phyloP scores from a whole-genome alignment of 1,284 basidiomycete genomes.

The Naganishia sp. region DNA sequence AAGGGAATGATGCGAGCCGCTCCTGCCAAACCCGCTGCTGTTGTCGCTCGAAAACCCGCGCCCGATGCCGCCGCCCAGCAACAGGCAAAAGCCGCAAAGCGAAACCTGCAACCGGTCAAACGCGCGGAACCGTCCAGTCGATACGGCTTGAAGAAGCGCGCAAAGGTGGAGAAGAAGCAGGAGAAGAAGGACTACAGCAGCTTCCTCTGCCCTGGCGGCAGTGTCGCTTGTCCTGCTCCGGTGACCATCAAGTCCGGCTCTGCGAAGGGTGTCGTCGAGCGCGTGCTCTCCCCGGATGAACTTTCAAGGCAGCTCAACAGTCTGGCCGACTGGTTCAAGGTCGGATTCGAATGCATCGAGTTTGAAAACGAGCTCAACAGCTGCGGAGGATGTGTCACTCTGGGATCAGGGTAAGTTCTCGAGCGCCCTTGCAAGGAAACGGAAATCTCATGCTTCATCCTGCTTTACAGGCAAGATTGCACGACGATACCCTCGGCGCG shows the following conservation, averaged over 20 bases:
- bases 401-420: conserved; percentile 51
- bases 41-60: conserved; percentile 4
- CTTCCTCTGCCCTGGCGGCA: conserved; percentile 53
- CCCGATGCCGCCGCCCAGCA: conserved; percentile 14
- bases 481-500: conserved; percentile 50
- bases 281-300: conserved; percentile 33
- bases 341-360: conserved; percentile 55
- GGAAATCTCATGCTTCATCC: background rate
- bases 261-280: conserved; percentile 32
- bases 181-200: conserved; percentile 54
- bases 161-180: conserved; percentile 40
- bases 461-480: conserved; percentile 50
- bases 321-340: conserved; percentile 54
- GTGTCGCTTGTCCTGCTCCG: conserved; percentile 49
- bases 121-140: conserved; percentile 24
- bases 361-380: conserved; percentile 51
- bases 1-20: conserved; percentile 17
- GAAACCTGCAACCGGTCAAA: conserved; percentile 22
- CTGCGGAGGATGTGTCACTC: conserved; percentile 53
- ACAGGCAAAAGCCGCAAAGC: conserved; percentile 26
- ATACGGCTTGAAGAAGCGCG: conserved; percentile 26
- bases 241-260: conserved; percentile 38
- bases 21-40: conserved; percentile 26
- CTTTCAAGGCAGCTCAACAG: conserved; percentile 44
- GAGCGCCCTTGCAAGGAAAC: background rate